These are phyloP conservation scores for Ephemerocybe angulata DNA, from an alignment of 768 basidiomycete genomes.

Conservation along the genomic window DNA sequence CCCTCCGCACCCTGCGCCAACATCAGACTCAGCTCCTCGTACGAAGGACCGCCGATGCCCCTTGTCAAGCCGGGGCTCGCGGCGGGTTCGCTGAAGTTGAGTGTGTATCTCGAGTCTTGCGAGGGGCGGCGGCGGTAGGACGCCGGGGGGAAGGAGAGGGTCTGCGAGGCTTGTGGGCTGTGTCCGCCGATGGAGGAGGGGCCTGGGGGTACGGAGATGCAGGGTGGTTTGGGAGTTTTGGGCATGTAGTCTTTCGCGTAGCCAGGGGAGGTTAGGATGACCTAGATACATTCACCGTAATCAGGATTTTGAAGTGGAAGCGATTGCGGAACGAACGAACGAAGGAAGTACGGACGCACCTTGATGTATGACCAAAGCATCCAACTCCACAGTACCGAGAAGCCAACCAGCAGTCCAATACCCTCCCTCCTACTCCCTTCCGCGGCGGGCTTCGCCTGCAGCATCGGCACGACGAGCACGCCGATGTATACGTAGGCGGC, in stretches of 20 bases:
- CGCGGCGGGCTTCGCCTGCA: constrained; percentile 41
- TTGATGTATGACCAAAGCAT: constrained; percentile 75
- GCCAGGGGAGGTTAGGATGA: constrained; percentile 65
- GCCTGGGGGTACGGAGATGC: too few species aligned
- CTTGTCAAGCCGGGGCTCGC: constrained; percentile 14
- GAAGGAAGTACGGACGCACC: constrained; percentile 40
- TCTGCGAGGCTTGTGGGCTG: constrained; percentile 1
- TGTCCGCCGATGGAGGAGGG: background rate
- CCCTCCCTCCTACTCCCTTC: constrained; percentile 52
- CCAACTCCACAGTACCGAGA: constrained; percentile 61
- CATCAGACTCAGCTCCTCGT: constrained; percentile 30
- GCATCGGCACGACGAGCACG: constrained; percentile 66
- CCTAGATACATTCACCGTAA: constrained; percentile 34
- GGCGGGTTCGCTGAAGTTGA: background rate
- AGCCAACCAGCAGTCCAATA: constrained; percentile 62
- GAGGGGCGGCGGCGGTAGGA: background rate
- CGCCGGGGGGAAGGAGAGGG: background rate
- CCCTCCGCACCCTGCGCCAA: background rate
- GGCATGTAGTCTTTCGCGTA: constrained; percentile 55
- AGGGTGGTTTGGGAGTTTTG: background rate
- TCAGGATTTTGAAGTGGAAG: too few species aligned
- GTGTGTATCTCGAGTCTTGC: background rate
- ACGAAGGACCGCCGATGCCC: constrained; percentile 41
- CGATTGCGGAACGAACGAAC: too few species aligned
- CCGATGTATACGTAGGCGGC: constrained; percentile 76